A percentile compares a stretch with the other conserved stretches of the same genome.
These are phyloP conservation scores for Parietaria judaica DNA, from an alignment of 306 rosid species.

Conservation along the genomic window DNA sequence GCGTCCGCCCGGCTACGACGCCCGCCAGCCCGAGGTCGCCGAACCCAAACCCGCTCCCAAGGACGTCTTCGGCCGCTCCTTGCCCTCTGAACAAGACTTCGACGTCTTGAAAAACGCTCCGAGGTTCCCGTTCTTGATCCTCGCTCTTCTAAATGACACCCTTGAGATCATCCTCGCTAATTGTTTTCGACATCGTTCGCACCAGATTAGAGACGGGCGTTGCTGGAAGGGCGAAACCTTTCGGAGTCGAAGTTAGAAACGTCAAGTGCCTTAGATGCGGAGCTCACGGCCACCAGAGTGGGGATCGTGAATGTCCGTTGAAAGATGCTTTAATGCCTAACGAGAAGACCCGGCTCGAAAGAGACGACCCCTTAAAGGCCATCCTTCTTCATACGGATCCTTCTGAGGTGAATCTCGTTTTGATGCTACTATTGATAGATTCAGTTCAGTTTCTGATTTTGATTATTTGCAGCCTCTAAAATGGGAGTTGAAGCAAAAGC, in stretches of 20 bases:
- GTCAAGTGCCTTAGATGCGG: constrained; percentile 94
- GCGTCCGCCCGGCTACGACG: constrained; percentile 90
- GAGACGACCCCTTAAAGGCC: constrained; percentile 93
- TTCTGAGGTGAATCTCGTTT: constrained; percentile 47
- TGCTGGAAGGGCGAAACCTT: constrained; percentile 73
- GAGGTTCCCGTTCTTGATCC: constrained; percentile 25
- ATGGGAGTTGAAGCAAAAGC: constrained; percentile 99
- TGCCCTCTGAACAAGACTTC: constrained; percentile 90
- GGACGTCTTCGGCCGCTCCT: constrained; percentile 88
- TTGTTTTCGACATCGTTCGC: constrained; percentile 3
- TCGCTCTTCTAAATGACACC: not conserved
- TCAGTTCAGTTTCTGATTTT: constrained; percentile 14
- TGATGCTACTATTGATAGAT: no score
- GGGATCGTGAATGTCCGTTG: constrained; percentile 93
- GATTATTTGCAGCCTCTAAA: constrained; percentile 61
- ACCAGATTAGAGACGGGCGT: constrained; percentile 84
- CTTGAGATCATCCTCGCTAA: not conserved
- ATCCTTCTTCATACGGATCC: constrained; percentile 76
- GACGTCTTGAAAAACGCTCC: constrained; percentile 88
- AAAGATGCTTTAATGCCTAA: constrained; percentile 89
- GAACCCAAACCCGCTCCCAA: constrained; percentile 50
- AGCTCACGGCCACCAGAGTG: constrained; percentile 87
- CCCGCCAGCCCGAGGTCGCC: constrained; percentile 84
- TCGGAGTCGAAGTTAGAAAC: constrained; percentile 90
- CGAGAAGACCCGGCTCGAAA: constrained; percentile 78